Percentiles rank a stretch among this genome's conserved stretches.
Conservation (phyloP, 352 stramenopile species). For the Pythium brachiatum region DNA sequence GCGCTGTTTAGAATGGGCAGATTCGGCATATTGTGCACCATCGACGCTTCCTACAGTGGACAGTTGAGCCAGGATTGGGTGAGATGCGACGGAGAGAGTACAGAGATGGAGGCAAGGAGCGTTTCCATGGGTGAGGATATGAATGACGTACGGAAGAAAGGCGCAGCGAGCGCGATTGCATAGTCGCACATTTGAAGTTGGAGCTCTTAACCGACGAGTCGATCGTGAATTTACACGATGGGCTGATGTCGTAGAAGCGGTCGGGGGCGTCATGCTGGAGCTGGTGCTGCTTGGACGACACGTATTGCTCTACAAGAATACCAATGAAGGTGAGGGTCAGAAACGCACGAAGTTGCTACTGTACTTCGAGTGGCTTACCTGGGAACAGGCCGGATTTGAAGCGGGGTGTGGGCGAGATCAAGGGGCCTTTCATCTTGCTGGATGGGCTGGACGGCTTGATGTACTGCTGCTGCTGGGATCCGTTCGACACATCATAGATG, state of each 20-base stretch:
- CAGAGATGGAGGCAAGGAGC: too few relatives aligned
- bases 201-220: conserved; percentile 61
- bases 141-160: conserved; percentile 46
- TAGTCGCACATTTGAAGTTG: conserved; percentile 59
- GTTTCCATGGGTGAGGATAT: neutral
- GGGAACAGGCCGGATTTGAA: conserved; percentile 73
- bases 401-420: conserved; percentile 58
- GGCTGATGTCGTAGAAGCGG: conserved; percentile 74
- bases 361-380: conserved; percentile 29
- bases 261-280: conserved; percentile 52
- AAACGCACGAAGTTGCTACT: neutral
- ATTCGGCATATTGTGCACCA: conserved; percentile 74
- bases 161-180: conserved; percentile 52
- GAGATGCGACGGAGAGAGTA: too few relatives aligned
- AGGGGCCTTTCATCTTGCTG: conserved; percentile 41
- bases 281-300: conserved; percentile 61
- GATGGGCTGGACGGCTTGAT: conserved; percentile 12
- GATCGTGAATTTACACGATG: conserved; percentile 69
- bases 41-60: conserved; percentile 44
- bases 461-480: neutral
- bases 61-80: too few relatives aligned
- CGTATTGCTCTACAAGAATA: conserved; percentile 50
- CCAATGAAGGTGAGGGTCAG: neutral
- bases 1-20: conserved; percentile 56
- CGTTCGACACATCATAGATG: conserved; percentile 8